Percentiles rank a stretch among this genome's conserved stretches.
Evolutionary conservation across 306 rosid species (phyloP).

Genomic region (Albizia julibrissin): DNA sequence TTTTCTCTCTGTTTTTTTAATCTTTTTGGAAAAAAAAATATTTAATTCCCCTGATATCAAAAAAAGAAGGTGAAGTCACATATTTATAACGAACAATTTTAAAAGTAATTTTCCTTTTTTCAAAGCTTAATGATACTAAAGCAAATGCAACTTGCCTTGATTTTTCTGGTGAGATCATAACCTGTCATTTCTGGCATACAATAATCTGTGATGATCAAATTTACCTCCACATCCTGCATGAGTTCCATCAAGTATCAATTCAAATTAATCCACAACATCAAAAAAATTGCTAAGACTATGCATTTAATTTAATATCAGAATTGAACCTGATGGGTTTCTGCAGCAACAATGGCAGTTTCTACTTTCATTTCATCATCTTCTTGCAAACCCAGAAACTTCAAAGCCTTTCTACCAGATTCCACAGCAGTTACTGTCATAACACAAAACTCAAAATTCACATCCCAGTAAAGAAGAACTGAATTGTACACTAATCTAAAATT

Average conservation of each 20-base stretch:
- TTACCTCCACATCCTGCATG: conserved; percentile 59
- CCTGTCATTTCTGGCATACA: conserved; percentile 98
- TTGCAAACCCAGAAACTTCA: conserved; percentile 73
- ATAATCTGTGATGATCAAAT: conserved; percentile 82
- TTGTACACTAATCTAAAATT: neutral
- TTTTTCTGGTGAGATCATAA: conserved; percentile 74
- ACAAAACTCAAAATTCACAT: neutral
- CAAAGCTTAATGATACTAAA: neutral
- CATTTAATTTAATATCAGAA: conserved; percentile 5
- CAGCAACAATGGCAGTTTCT: conserved; percentile 33
- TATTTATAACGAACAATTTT: neutral
- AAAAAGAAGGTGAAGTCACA: neutral
- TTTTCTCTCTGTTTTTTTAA: neutral
- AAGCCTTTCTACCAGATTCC: conserved; percentile 84
- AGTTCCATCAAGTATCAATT: neutral
- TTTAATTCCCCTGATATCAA: neutral
- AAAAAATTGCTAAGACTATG: neutral
- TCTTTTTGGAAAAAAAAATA: neutral
- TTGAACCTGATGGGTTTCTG: conserved; percentile 50
- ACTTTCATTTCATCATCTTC: conserved; percentile 47
- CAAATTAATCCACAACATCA: conserved; percentile 8
- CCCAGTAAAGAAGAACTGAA: neutral
- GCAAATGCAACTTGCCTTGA: conserved; percentile 51
- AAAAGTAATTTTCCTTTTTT: neutral
- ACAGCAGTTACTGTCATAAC: conserved; percentile 68